A percentile compares a stretch with the other conserved stretches of the same genome.
phyloP scores from a whole-genome alignment of 495 filamentous ascomycete species.

The Penicillium goetzii region DNA sequence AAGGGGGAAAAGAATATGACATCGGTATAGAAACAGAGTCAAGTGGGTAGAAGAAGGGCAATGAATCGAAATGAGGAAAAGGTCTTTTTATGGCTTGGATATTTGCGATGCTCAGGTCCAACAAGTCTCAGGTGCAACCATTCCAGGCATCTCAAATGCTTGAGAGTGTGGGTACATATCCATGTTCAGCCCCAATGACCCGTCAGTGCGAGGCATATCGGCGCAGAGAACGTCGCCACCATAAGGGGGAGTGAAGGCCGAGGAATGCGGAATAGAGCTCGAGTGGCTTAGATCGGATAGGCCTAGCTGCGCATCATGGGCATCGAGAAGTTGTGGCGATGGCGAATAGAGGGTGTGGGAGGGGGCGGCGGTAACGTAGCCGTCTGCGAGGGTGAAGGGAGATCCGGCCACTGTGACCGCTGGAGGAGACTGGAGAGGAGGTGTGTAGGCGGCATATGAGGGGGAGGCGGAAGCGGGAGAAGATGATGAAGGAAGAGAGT shows the following conservation, averaged over 20 bases:
- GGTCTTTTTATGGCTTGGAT: neutral
- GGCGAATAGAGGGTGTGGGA: conserved; percentile 42
- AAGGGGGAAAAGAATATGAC: conserved; percentile 1
- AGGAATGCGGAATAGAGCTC: conserved; percentile 36
- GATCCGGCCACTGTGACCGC: conserved; percentile 44
- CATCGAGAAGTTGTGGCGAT: conserved; percentile 44
- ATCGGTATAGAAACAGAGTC: conserved; percentile 18
- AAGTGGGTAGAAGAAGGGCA: neutral
- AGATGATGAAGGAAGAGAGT: conserved; percentile 40
- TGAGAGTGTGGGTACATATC: conserved; percentile 40
- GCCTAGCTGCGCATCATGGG: conserved; percentile 31
- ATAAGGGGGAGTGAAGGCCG: conserved; percentile 41
- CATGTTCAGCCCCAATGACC: conserved; percentile 37
- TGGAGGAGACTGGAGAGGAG: conserved; percentile 47
- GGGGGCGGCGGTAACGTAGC: conserved; percentile 40
- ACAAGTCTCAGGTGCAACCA: conserved; percentile 35
- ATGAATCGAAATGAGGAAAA: neutral
- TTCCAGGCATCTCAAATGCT: conserved; percentile 33
- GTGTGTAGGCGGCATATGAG: conserved; percentile 46
- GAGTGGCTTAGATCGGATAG: conserved; percentile 37
- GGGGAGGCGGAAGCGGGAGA: conserved; percentile 46
- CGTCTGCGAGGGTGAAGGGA: conserved; percentile 37
- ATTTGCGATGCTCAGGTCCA: conserved; percentile 34
- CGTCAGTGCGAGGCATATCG: conserved; percentile 34
- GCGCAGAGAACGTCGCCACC: conserved; percentile 37